Conservation (phyloP, 805 yeast genomes). For the Blastobotrys muscicola region DNA sequence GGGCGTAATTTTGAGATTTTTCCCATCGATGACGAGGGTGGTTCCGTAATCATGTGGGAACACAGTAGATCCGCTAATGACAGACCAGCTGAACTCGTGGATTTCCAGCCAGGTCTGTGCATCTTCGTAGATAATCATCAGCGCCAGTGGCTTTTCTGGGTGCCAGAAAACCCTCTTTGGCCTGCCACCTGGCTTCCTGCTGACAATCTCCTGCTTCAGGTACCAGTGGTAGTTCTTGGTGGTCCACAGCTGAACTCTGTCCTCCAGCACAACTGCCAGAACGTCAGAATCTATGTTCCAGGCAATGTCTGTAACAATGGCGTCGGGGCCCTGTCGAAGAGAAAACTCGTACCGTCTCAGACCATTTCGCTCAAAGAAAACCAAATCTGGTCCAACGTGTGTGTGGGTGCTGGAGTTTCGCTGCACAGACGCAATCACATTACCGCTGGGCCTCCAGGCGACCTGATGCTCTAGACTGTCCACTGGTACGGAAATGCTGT, state of each 20-base stretch:
- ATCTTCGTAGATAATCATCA: slow-evolving; percentile 37
- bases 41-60: slow-evolving; percentile 70
- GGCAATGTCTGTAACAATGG: slow-evolving; percentile 39
- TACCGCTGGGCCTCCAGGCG: slow-evolving; percentile 89
- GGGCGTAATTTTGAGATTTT: slow-evolving; percentile 65
- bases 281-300: slow-evolving; percentile 83
- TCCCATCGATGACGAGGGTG: slow-evolving; percentile 74
- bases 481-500: slow-evolving; percentile 82
- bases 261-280: slow-evolving; percentile 54
- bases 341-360: slow-evolving; percentile 80
- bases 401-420: slow-evolving; percentile 29
- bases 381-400: slow-evolving; percentile 30
- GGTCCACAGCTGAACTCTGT: slow-evolving; percentile 80
- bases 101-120: slow-evolving; percentile 44
- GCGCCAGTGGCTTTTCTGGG: slow-evolving; percentile 74
- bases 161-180: slow-evolving; percentile 51
- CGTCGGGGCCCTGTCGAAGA: slow-evolving; percentile 48
- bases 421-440: slow-evolving; percentile 74
- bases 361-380: slow-evolving; percentile 91
- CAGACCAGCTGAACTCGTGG: slow-evolving; percentile 56
- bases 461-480: slow-evolving; percentile 66
- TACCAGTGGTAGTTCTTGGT: slow-evolving; percentile 94
- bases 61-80: slow-evolving; percentile 57
- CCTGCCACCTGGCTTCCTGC: slow-evolving; percentile 31
- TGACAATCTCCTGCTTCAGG: slow-evolving; percentile 66